Evolutionary conservation across 352 stramenopile species (phyloP).

Genomic region (Elongisporangium senticosum): DNA sequence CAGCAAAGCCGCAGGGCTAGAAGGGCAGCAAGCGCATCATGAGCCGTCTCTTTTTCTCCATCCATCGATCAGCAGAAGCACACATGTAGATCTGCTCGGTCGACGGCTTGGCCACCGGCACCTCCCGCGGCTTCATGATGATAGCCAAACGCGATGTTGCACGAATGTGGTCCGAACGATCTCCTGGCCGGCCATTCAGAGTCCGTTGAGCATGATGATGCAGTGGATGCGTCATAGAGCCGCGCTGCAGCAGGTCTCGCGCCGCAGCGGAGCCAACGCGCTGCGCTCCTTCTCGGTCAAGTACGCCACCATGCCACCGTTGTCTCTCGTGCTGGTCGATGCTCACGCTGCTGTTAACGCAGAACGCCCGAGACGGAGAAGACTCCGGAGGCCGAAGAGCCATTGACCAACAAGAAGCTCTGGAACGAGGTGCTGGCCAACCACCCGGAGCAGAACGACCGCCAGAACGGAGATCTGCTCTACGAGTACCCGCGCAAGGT

Average conservation of each 20-base stretch:
- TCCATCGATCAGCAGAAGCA: background rate
- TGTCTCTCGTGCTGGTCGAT: background rate
- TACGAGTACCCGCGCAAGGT: constrained; percentile 86
- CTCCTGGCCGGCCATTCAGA: constrained; percentile 1
- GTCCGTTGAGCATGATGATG: constrained; percentile 17
- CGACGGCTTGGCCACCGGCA: constrained; percentile 53
- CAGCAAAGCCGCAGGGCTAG: constrained; percentile 24
- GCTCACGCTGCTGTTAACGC: background rate
- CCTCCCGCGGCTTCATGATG: constrained; percentile 31
- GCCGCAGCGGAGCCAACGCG: constrained; percentile 9
- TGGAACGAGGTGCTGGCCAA: constrained; percentile 64
- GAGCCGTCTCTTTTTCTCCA: constrained; percentile 6
- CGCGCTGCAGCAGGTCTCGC: constrained; percentile 9
- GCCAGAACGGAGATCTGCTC: constrained; percentile 60
- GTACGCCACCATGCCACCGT: constrained; percentile 12
- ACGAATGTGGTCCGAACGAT: constrained; percentile 4
- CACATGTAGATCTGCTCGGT: constrained; percentile 52
- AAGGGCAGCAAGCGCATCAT: constrained; percentile 13
- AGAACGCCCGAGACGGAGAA: constrained; percentile 11
- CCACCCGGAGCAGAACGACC: constrained; percentile 42
- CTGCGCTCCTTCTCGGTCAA: constrained; percentile 33
- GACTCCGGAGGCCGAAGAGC: constrained; percentile 25
- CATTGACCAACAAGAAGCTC: constrained; percentile 63
- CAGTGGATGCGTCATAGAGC: constrained; percentile 19
- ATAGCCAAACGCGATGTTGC: constrained; percentile 2